phyloP scores from a whole-genome alignment of 495 filamentous ascomycete genomes.

The Amorphotheca resinae region DNA sequence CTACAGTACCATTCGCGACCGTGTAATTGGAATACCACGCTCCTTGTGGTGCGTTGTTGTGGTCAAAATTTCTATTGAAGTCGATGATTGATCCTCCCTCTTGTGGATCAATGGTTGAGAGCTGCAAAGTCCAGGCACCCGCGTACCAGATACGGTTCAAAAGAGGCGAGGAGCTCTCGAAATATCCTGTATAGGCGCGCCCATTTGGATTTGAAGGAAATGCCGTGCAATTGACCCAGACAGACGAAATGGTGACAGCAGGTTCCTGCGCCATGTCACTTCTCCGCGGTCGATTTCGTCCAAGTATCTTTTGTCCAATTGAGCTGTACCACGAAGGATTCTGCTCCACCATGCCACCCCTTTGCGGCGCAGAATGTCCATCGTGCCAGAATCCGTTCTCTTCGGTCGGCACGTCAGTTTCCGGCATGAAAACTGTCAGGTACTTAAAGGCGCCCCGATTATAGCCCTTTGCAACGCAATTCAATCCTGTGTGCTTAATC shows the following conservation, averaged over 20 bases:
- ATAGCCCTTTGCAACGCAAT: constrained; percentile 25
- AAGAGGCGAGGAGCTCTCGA: constrained; percentile 32
- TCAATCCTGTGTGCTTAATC: constrained; percentile 20
- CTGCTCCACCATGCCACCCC: background rate
- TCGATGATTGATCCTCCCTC: constrained; percentile 36
- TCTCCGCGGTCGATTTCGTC: constrained; percentile 1
- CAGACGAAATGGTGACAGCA: constrained; percentile 16
- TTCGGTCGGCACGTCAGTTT: constrained; percentile 9
- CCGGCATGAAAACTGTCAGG: constrained; percentile 24
- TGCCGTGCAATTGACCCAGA: constrained; percentile 28
- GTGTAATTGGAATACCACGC: constrained; percentile 33
- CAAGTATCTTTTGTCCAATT: constrained; percentile 17
- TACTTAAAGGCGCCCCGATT: constrained; percentile 29
- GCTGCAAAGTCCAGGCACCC: constrained; percentile 47
- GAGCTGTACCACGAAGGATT: constrained; percentile 2
- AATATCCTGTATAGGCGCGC: constrained; percentile 36
- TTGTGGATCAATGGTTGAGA: constrained; percentile 39
- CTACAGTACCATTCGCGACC: constrained; percentile 38
- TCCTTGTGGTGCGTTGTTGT: constrained; percentile 23
- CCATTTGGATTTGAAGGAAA: constrained; percentile 26
- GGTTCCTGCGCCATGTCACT: constrained; percentile 11
- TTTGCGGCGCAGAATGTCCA: constrained; percentile 1
- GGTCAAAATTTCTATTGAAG: constrained; percentile 25
- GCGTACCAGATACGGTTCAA: constrained; percentile 46
- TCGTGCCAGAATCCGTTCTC: constrained; percentile 17